phyloP scores from a whole-genome alignment of 371 early-diverging fungal genomes.

The Mucor irregularis region DNA sequence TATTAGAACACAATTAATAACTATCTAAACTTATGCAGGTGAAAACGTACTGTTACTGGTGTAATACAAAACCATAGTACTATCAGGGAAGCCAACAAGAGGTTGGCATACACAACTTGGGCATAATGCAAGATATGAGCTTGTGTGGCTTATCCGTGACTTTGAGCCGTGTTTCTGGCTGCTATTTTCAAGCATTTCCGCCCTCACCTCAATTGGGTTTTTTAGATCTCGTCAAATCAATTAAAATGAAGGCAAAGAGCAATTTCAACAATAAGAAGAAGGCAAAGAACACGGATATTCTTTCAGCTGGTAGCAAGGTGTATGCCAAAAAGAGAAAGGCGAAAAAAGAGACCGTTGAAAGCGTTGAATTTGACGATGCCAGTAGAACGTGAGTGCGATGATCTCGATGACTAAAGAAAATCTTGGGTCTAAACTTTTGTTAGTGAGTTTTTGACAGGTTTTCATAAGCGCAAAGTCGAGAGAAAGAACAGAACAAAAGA shows the following conservation, averaged over 20 bases:
- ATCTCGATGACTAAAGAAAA: neutral
- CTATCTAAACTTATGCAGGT: neutral
- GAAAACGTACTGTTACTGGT: conserved; percentile 22
- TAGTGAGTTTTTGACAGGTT: conserved; percentile 79
- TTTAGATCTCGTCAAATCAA: neutral
- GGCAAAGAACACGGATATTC: conserved; percentile 55
- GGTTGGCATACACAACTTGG: neutral
- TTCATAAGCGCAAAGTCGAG: conserved; percentile 78
- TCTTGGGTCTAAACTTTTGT: neutral
- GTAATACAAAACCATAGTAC: conserved; percentile 27
- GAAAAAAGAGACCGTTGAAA: conserved; percentile 59
- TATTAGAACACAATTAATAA: neutral
- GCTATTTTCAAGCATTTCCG: neutral
- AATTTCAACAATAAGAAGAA: conserved; percentile 17
- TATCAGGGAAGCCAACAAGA: neutral
- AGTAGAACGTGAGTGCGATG: conserved; percentile 55
- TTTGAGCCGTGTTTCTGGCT: neutral
- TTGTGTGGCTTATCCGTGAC: neutral
- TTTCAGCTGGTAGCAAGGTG: conserved; percentile 68
- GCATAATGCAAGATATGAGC: too few species aligned
- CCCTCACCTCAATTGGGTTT: neutral
- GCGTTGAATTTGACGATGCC: conserved; percentile 65
- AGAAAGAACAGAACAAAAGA: conserved; percentile 63
- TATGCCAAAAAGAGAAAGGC: conserved; percentile 76
- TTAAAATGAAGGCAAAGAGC: conserved; percentile 7